Evolutionary conservation across 805 yeast species (phyloP).

Genomic region (Candida multigemmis): DNA sequence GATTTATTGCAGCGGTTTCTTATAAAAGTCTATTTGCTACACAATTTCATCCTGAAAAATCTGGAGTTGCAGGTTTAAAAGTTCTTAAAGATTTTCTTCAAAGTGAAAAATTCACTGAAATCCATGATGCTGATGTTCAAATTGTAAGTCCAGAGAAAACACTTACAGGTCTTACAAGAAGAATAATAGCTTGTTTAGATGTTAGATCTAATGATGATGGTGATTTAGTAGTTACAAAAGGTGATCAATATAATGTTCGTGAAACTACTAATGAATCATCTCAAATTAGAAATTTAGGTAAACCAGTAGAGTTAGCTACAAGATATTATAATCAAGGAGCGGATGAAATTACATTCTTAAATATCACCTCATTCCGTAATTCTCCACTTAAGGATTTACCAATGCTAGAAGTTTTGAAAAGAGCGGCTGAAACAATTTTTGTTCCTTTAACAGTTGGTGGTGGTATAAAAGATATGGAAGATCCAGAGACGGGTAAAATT

Average conservation of each 20-base stretch:
- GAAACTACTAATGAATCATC: conserved; percentile 39
- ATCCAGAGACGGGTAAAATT: conserved; percentile 64
- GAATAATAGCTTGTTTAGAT: conserved; percentile 93
- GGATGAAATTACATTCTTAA: conserved; percentile 90
- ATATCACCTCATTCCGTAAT: conserved; percentile 92
- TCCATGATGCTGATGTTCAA: conserved; percentile 11
- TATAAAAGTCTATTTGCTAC: conserved; percentile 84
- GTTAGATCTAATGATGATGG: conserved; percentile 94
- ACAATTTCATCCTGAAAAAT: conserved; percentile 98
- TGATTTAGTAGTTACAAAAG: conserved; percentile 95
- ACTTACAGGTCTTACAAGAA: conserved; percentile 67
- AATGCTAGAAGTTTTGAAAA: conserved; percentile 80
- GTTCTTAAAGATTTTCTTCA: conserved; percentile 67
- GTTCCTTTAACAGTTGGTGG: conserved; percentile 99
- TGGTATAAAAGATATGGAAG: conserved; percentile 85
- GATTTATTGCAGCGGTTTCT: conserved; percentile 72
- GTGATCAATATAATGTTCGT: conserved; percentile 96
- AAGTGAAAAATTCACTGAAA: conserved; percentile 18
- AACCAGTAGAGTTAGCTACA: conserved; percentile 91
- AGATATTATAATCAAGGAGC: conserved; percentile 92
- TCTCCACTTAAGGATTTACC: conserved; percentile 92
- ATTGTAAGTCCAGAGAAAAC: conserved; percentile 16
- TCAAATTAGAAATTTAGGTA: conserved; percentile 86
- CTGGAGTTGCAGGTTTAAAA: conserved; percentile 82
- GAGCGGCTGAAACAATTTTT: conserved; percentile 82